Conservation (phyloP, 805 yeast genomes). For the Myxozyma geophila region DNA sequence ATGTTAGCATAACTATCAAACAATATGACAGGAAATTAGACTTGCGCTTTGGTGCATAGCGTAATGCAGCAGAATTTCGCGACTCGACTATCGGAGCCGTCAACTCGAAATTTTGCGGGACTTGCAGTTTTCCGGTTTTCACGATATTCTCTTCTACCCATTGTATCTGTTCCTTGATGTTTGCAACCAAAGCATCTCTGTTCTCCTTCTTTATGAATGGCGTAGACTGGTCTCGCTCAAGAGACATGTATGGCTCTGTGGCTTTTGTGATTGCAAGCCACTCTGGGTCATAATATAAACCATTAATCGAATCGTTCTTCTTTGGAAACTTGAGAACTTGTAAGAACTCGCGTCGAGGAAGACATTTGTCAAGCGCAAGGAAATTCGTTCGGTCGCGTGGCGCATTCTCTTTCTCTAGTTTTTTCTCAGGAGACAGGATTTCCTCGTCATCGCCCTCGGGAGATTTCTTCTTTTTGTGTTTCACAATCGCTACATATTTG, state of each 20-base stretch:
- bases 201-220: slow-evolving; percentile 16
- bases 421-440: not conserved
- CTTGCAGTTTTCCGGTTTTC: slow-evolving; percentile 33
- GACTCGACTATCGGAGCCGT: slow-evolving; percentile 27
- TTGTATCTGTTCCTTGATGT: slow-evolving; percentile 35
- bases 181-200: slow-evolving; percentile 16
- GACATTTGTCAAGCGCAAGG: slow-evolving; percentile 83
- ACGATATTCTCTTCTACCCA: slow-evolving; percentile 45
- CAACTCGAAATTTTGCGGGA: slow-evolving; percentile 42
- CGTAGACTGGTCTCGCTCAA: slow-evolving; percentile 14
- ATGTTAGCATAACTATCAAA: not conserved
- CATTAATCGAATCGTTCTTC: not conserved
- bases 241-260: slow-evolving; percentile 36
- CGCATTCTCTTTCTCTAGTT: not conserved
- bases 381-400: slow-evolving; percentile 52
- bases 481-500: slow-evolving; percentile 61
- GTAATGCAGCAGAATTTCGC: not conserved
- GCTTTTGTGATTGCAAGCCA: slow-evolving; percentile 47
- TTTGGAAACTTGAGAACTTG: slow-evolving; percentile 48
- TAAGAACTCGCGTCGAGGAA: slow-evolving; percentile 64
- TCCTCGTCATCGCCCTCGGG: not conserved
- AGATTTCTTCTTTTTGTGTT: slow-evolving; percentile 41
- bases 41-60: slow-evolving; percentile 6
- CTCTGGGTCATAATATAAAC: slow-evolving; percentile 44
- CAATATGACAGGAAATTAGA: not conserved